Evolutionary conservation across 2,329 filamentous ascomycete genomes (phyloP), one percentile per base, ranked within the genome.

Genomic region (Madurella mycetomatis): DNA sequence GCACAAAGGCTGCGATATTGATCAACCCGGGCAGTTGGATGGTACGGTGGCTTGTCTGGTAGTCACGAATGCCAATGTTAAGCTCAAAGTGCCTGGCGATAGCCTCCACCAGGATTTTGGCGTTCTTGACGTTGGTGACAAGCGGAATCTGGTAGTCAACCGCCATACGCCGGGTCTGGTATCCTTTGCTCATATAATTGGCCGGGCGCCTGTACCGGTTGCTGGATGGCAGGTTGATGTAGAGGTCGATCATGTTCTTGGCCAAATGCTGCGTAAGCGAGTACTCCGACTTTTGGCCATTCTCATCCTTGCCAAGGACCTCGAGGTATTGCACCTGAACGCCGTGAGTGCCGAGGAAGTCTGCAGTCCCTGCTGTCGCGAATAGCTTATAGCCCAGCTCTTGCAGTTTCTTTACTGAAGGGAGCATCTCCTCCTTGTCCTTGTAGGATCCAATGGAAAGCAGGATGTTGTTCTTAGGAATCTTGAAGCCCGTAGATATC

Each of bases 91-190:
- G 87, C 55, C 92, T 86, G 53, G 91, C 86, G 61, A 99, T 89
- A 18, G 92, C 94, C 75, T 99, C 94, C 50, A 99, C 87, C 49
- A 99, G 76, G 56, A 99, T 90, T 80, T 97, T 99, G 56, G 94
- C 94, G 69, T 96, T 97, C 82, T 99, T 99, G 72, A 99, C 94
- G 66, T 99, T 99, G 52, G 94, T 99, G 16, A 99, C 92, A 57
- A 99, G 78, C 55, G 94, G 94, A 51, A 94, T 95, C 75, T 97
- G 92, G 75, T 96, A 84, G 73, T 96, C 94, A 41, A 99, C 94
- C 37, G 94, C 94, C 92, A 99, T 96, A 72, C 94, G 86, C 70
- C 94, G 85, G 53, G 94, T 97, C 67, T 89, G 87, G 76, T 99
- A 99, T 57, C 94, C 94, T 76, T 94, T 94, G 73, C 89, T 95